These are phyloP conservation scores for Colletotrichum aenigma DNA, from an alignment of 2,329 filamentous ascomycete species.

Conservation along the genomic window DNA sequence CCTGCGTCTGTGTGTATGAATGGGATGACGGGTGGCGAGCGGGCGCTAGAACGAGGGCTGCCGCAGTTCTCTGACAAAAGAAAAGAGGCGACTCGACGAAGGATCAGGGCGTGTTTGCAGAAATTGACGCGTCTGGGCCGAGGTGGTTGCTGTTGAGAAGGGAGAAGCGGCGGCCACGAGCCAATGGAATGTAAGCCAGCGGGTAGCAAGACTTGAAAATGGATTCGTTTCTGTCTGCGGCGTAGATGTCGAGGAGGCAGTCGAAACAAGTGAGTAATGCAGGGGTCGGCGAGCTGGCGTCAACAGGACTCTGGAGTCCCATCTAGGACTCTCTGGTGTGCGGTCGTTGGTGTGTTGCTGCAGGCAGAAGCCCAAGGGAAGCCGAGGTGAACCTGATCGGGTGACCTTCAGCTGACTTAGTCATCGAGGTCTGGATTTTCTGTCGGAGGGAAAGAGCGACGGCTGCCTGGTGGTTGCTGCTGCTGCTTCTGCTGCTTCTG, in stretches of 20 bases:
- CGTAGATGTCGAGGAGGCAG: neutral
- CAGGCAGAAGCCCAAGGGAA: constrained; percentile 10
- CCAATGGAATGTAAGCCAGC: neutral
- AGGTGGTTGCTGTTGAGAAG: neutral
- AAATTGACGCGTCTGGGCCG: neutral
- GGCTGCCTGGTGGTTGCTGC: neutral
- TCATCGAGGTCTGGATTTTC: neutral
- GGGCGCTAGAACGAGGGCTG: neutral
- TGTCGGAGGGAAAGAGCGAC: neutral
- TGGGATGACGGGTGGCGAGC: neutral
- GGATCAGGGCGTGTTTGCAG: neutral
- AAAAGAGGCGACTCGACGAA: neutral
- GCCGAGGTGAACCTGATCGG: neutral
- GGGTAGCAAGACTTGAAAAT: neutral
- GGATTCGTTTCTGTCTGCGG: neutral
- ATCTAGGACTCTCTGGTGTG: neutral
- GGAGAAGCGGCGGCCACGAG: neutral
- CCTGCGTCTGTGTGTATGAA: constrained; percentile 4
- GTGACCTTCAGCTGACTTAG: neutral
- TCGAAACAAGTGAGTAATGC: neutral
- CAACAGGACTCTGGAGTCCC: neutral
- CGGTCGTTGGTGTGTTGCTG: neutral
- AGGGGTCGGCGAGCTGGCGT: neutral
- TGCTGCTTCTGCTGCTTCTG: neutral
- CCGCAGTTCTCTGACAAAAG: neutral